Percentiles rank a stretch among this genome's conserved stretches.
phyloP scores from a whole-genome alignment of 352 stramenopile species.

The Phytophthora megakarya region DNA sequence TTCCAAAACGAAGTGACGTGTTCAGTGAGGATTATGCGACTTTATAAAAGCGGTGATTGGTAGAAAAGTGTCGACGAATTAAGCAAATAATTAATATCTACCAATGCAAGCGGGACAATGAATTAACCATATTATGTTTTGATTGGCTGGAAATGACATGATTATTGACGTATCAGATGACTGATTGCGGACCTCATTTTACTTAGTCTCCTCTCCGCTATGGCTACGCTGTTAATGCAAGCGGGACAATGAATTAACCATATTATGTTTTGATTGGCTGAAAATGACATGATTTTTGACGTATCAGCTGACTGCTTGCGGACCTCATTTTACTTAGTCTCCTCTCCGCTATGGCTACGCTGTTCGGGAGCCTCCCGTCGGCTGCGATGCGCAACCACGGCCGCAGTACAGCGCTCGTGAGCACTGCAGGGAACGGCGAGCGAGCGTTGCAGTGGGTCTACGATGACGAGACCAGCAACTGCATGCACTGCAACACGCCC shows the following conservation, averaged over 20 bases:
- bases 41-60: constrained; percentile 19
- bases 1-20: constrained; percentile 37
- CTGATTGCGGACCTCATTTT: background rate
- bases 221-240: no score
- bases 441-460: constrained; percentile 81
- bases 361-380: constrained; percentile 74
- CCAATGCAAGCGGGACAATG: no score
- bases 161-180: constrained; percentile 1
- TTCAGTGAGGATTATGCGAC: constrained; percentile 1
- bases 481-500: constrained; percentile 87
- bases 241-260: no score
- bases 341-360: constrained; percentile 53
- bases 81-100: no score
- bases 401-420: constrained; percentile 48
- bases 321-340: background rate
- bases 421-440: constrained; percentile 37
- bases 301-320: no score
- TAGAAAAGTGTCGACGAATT: no score
- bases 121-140: no score
- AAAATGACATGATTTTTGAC: background rate
- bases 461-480: constrained; percentile 85
- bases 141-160: background rate
- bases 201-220: constrained; percentile 21
- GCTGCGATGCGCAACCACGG: constrained; percentile 57
- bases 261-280: background rate